phyloP scores from a whole-genome alignment of 2,329 filamentous ascomycete species.

The Tricladium varicosporioides region DNA sequence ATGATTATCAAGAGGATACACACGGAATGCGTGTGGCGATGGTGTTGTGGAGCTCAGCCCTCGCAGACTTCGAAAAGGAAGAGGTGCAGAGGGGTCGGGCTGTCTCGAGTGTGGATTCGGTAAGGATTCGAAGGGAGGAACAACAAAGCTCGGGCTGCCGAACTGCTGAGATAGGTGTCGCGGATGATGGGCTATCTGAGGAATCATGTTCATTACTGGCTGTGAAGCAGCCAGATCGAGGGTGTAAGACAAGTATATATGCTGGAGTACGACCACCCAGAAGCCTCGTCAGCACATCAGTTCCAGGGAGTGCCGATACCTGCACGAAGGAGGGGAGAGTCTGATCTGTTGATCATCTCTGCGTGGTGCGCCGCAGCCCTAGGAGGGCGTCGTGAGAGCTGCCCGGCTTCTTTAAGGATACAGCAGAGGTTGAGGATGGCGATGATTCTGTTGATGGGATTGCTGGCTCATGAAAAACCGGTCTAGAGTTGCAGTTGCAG shows the following conservation, averaged over 20 bases:
- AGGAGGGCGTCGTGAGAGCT: conserved; percentile 18
- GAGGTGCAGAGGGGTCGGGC: conserved; percentile 21
- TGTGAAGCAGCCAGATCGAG: conserved; percentile 11
- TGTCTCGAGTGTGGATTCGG: conserved; percentile 19
- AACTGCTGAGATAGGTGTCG: conserved; percentile 32
- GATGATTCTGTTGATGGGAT: conserved; percentile 4
- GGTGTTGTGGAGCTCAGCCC: conserved; percentile 20
- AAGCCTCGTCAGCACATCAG: conserved; percentile 22
- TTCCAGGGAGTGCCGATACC: conserved; percentile 34
- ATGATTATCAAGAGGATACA: conserved; percentile 29
- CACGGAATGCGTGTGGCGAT: conserved; percentile 23
- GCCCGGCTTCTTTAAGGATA: conserved; percentile 7
- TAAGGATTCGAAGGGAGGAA: conserved; percentile 26
- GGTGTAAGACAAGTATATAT: conserved; percentile 16
- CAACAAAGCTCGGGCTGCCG: conserved; percentile 25
- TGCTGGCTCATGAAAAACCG: not conserved
- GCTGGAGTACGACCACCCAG: conserved; percentile 17
- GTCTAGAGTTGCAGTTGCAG: conserved; percentile 2
- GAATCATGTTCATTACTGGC: conserved; percentile 42
- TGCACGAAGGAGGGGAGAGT: conserved; percentile 33
- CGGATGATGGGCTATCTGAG: conserved; percentile 44
- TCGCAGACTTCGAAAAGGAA: conserved; percentile 31
- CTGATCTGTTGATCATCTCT: conserved; percentile 34
- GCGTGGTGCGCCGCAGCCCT: conserved; percentile 26
- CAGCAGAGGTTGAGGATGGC: conserved; percentile 1